These are phyloP conservation scores for Wickerhamomyces sydowiorum DNA, from an alignment of 805 yeast species.

Conservation along the genomic window DNA sequence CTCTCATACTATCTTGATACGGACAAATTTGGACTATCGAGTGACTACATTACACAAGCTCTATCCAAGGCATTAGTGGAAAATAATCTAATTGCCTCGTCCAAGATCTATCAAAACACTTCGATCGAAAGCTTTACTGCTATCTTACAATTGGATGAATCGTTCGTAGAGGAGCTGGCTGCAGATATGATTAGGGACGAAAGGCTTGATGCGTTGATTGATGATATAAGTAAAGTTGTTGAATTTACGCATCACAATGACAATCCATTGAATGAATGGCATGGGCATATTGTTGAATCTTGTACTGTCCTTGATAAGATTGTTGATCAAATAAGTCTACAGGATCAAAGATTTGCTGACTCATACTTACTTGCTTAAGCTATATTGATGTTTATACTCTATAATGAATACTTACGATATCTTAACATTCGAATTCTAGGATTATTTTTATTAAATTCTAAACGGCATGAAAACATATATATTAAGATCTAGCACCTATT, in stretches of 20 bases:
- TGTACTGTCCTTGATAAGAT: slow-evolving; percentile 18
- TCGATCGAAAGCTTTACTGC: slow-evolving; percentile 9
- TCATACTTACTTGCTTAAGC: neutral
- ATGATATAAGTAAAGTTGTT: slow-evolving; percentile 17
- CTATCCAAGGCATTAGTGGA: slow-evolving; percentile 10
- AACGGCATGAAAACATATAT: neutral
- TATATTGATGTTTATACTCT: neutral
- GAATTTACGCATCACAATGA: slow-evolving; percentile 5
- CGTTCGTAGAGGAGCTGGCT: slow-evolving; percentile 5
- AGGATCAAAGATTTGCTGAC: neutral
- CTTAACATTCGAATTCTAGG: no score
- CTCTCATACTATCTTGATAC: slow-evolving; percentile 1
- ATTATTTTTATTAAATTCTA: no score
- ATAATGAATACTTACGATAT: no score
- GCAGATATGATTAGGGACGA: slow-evolving; percentile 14
- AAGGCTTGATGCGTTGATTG: slow-evolving; percentile 15
- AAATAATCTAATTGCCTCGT: slow-evolving; percentile 12
- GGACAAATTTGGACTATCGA: slow-evolving; percentile 3
- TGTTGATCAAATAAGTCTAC: slow-evolving; percentile 4
- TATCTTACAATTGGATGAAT: slow-evolving; percentile 4
- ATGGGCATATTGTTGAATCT: slow-evolving; percentile 16
- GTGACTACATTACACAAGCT: slow-evolving; percentile 1
- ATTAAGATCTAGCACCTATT: neutral
- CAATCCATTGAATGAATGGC: slow-evolving; percentile 14
- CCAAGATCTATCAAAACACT: slow-evolving; percentile 11